Percentiles rank a stretch among this genome's conserved stretches.
Conservation (phyloP, 2,329 filamentous ascomycete species). For the Pseudovirgaria hyperparasitica region DNA sequence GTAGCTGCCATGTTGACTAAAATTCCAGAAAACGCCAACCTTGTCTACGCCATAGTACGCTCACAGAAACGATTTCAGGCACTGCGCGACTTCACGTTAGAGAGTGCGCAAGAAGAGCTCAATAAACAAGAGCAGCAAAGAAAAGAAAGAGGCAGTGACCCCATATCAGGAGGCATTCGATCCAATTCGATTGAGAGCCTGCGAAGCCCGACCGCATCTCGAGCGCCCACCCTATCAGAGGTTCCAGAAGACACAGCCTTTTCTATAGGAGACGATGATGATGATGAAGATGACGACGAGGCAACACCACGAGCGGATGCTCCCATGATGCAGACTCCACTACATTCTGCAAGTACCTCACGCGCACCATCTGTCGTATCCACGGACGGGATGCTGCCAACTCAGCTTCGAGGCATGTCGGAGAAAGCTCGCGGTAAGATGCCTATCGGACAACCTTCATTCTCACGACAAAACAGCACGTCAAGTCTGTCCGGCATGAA, state of each 20-base stretch:
- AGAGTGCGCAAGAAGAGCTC: conserved; percentile 84
- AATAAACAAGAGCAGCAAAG: conserved; percentile 60
- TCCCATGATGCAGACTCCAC: conserved; percentile 7
- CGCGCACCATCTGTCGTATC: conserved; percentile 57
- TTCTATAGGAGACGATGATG: conserved; percentile 75
- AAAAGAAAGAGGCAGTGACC: conserved; percentile 43
- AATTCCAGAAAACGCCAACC: conserved; percentile 58
- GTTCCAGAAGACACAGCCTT: conserved; percentile 73
- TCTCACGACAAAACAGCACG: conserved; percentile 82
- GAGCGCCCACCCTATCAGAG: conserved; percentile 46
- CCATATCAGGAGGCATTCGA: conserved; percentile 22
- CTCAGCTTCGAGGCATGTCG: conserved; percentile 82
- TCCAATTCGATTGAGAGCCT: conserved; percentile 56
- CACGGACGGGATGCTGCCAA: conserved; percentile 65
- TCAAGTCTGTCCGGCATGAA: conserved; percentile 63
- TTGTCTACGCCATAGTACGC: conserved; percentile 67
- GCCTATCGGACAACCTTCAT: conserved; percentile 68
- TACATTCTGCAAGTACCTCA: conserved; percentile 25
- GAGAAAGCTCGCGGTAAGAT: conserved; percentile 95
- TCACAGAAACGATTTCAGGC: conserved; percentile 76
- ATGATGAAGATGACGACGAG: conserved; percentile 51
- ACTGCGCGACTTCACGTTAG: conserved; percentile 74
- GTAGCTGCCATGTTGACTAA: conserved; percentile 8
- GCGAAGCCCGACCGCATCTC: conserved; percentile 47
- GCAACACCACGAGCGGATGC: conserved; percentile 29